phyloP scores from a whole-genome alignment of 2,329 filamentous ascomycete genomes.

The Sordariomycetes sp. region DNA sequence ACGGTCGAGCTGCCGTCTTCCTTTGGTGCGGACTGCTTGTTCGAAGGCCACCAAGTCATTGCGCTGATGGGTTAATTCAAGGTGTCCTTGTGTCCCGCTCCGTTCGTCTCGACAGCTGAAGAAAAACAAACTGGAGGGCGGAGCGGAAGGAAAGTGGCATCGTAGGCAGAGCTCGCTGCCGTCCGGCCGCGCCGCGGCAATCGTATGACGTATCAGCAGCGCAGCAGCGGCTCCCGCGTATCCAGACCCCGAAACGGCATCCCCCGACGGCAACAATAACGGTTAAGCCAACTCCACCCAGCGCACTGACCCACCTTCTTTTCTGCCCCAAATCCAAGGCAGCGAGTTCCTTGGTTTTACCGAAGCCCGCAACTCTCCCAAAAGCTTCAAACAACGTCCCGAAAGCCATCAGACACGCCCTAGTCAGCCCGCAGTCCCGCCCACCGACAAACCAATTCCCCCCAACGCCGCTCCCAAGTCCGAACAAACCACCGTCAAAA shows the following conservation, averaged over 20 bases:
- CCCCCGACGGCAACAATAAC: background rate
- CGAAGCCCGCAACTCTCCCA: background rate
- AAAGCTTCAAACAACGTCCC: constrained; percentile 1
- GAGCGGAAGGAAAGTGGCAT: background rate
- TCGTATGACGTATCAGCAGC: background rate
- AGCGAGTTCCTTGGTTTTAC: background rate
- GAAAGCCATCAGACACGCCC: background rate
- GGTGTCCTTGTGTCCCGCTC: background rate
- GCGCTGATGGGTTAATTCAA: background rate
- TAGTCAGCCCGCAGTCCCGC: background rate
- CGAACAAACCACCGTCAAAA: constrained; percentile 1
- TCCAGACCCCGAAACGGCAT: background rate
- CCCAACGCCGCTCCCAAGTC: background rate
- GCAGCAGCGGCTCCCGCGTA: background rate
- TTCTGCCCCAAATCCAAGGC: background rate
- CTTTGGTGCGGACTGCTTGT: background rate
- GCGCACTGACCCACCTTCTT: background rate
- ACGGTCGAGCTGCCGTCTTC: background rate
- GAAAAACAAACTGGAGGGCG: background rate
- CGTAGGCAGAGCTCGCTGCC: background rate
- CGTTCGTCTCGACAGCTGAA: background rate
- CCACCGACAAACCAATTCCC: constrained; percentile 1
- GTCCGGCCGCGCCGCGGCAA: background rate
- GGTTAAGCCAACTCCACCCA: background rate
- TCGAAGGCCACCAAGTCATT: constrained; percentile 2